These are phyloP conservation scores for Boechera retrofracta DNA, from an alignment of 345 rosid species.

Conservation along the genomic window DNA sequence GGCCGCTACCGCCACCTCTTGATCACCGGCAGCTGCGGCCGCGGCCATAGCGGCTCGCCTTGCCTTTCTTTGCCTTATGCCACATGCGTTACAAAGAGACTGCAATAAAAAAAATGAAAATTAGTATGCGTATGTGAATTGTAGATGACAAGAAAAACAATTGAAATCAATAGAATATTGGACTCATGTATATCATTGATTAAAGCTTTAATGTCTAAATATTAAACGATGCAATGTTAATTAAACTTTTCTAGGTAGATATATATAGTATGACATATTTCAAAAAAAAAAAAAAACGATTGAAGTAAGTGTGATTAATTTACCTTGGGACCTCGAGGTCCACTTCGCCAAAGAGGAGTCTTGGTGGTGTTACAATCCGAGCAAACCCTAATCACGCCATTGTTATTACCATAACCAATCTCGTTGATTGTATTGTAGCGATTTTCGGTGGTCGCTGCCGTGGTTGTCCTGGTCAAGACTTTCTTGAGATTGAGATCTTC, in stretches of 20 bases:
- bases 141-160: neutral
- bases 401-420: slow-evolving; percentile 43
- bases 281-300: neutral
- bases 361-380: slow-evolving; percentile 91
- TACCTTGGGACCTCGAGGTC: slow-evolving; percentile 98
- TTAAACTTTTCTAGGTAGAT: neutral
- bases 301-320: neutral
- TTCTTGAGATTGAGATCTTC: slow-evolving; percentile 40
- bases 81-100: slow-evolving; percentile 96
- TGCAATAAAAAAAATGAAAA: slow-evolving; percentile 42
- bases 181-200: neutral
- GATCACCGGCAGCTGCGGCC: slow-evolving; percentile 38
- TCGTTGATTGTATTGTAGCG: slow-evolving; percentile 34
- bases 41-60: slow-evolving; percentile 72
- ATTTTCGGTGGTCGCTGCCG: slow-evolving; percentile 10
- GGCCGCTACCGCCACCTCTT: slow-evolving; percentile 23
- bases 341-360: slow-evolving; percentile 99
- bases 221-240: neutral
- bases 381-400: slow-evolving; percentile 56
- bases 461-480: slow-evolving; percentile 32
- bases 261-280: neutral
- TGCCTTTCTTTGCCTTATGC: slow-evolving; percentile 91
- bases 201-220: neutral
- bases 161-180: neutral
- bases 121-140: neutral